These are phyloP conservation scores for Pseudogymnoascus sp. DNA, from an alignment of 2,329 filamentous ascomycete genomes.

Conservation along the genomic window DNA sequence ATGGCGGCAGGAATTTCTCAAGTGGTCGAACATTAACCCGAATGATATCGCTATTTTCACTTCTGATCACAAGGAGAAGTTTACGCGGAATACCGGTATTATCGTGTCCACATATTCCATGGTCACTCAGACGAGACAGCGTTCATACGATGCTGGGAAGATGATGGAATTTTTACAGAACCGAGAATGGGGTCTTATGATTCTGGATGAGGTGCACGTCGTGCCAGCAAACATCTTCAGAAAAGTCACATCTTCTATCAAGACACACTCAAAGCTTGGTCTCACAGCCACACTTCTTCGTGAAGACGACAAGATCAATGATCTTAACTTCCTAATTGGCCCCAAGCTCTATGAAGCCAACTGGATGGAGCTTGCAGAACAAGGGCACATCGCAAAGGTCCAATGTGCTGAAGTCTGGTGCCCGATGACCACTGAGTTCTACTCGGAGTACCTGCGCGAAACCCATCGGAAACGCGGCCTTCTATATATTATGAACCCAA, in stretches of 20 bases:
- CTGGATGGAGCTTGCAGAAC: slow-evolving; percentile 97
- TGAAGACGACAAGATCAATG: slow-evolving; percentile 97
- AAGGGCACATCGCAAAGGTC: slow-evolving; percentile 92
- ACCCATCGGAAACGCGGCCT: slow-evolving; percentile 57
- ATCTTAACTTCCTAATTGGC: slow-evolving; percentile 94
- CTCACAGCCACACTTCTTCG: slow-evolving; percentile 87
- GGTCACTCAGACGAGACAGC: slow-evolving; percentile 84
- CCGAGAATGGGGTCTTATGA: slow-evolving; percentile 94
- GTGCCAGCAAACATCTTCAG: slow-evolving; percentile 95
- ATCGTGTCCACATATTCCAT: slow-evolving; percentile 98
- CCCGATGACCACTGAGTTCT: slow-evolving; percentile 97
- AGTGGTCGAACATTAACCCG: slow-evolving; percentile 97
- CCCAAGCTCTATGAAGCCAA: slow-evolving; percentile 98
- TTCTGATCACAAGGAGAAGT: slow-evolving; percentile 79
- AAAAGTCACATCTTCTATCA: slow-evolving; percentile 85
- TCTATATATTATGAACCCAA: slow-evolving; percentile 94
- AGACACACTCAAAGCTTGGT: slow-evolving; percentile 89
- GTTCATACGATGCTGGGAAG: slow-evolving; percentile 87
- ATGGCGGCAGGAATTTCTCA: slow-evolving; percentile 92
- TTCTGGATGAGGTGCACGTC: slow-evolving; percentile 95
- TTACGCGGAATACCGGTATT: slow-evolving; percentile 84
- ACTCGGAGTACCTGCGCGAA: slow-evolving; percentile 77
- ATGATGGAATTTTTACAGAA: slow-evolving; percentile 91
- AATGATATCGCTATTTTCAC: slow-evolving; percentile 93
- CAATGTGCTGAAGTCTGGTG: slow-evolving; percentile 99